Conservation (phyloP, 2,329 filamentous ascomycete species). For the Cryphonectria parasitica region DNA sequence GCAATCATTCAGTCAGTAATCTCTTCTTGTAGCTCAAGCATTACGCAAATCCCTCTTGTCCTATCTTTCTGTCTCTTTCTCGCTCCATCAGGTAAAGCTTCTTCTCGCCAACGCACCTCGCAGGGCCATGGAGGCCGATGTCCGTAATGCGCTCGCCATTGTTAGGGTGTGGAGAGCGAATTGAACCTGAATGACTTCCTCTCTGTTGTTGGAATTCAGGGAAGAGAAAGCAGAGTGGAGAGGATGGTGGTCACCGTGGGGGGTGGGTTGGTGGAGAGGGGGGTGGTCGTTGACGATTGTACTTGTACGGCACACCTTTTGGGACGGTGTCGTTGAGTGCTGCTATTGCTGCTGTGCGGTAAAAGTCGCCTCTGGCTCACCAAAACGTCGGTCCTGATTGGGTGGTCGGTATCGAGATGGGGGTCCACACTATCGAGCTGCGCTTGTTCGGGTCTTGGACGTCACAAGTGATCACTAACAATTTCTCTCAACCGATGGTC, state of each 20-base stretch:
- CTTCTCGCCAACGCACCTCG: slow-evolving; percentile 47
- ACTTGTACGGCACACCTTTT: not conserved
- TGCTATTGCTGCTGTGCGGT: slow-evolving; percentile 13
- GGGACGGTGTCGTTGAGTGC: slow-evolving; percentile 8
- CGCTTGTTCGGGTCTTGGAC: slow-evolving; percentile 16
- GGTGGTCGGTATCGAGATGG: not conserved
- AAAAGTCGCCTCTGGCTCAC: slow-evolving; percentile 27
- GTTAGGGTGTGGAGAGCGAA: slow-evolving; percentile 28
- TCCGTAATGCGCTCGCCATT: slow-evolving; percentile 56
- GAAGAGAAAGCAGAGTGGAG: slow-evolving; percentile 10
- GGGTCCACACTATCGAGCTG: not conserved
- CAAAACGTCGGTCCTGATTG: slow-evolving; percentile 27
- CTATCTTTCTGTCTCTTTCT: not conserved
- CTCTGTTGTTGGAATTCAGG: not conserved
- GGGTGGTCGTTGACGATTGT: not conserved
- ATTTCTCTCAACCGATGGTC: not conserved
- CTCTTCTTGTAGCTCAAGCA: not conserved
- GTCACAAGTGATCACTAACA: slow-evolving; percentile 24
- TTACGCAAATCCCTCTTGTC: not conserved
- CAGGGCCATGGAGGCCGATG: slow-evolving; percentile 56
- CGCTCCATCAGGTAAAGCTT: not conserved
- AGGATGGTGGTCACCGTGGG: not conserved
- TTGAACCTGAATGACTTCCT: not conserved
- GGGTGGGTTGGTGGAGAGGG: not conserved
- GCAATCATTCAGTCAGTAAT: slow-evolving; percentile 29